Base-by-base conservation (phyloP, 768 basidiomycete species). In the Suillus cothurnatus region DNA sequence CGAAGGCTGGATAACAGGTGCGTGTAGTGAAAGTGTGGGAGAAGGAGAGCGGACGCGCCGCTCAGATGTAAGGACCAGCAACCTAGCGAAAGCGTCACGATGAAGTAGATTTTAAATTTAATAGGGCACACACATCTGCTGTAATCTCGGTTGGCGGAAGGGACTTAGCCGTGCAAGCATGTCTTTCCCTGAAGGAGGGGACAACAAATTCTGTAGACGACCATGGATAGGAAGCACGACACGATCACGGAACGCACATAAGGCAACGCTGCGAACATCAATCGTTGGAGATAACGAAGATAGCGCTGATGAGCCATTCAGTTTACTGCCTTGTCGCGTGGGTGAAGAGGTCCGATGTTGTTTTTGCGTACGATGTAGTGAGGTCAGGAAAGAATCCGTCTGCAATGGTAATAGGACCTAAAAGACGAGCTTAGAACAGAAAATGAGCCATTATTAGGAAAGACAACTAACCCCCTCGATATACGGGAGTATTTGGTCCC, bases 401-500 rank as follows among this genome's bases (percentile, higher is more conserved):
- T 88, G 85, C 6, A 87, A 73, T 3, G 87, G 88, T n/a, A 89
- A 79, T 11, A 88, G 77, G 38, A 86, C 83, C 86, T 88, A 65
- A 21, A 60, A 26, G 36, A 36, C 68, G 38, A 21, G 9, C 64
- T 80, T 77, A 19, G 76, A 81, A 72, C 78, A 79, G 26, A 81
- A 65, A 23, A 19, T 61, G 31, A 34, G 21, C n/a, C 17, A 39
- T 34, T 11, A 31, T 58, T 62, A 47, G 39, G 21, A 15, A 57
- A 38, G 7, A 55, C 12, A 14, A 82, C 88, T 73, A 70, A 94
- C 93, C 62, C 92, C 93, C 83, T 95, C 93, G 39, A 94, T 81
- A 72, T 95, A 95, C 9, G 93, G 91, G 8, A 95, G 79, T 32
- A 95, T 88, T 66, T 92, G 88, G 70, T 91, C 91, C 91, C 93